Evolutionary conservation across 2,329 filamentous ascomycete species (phyloP).

Genomic region (Aureobasidium sp.): DNA sequence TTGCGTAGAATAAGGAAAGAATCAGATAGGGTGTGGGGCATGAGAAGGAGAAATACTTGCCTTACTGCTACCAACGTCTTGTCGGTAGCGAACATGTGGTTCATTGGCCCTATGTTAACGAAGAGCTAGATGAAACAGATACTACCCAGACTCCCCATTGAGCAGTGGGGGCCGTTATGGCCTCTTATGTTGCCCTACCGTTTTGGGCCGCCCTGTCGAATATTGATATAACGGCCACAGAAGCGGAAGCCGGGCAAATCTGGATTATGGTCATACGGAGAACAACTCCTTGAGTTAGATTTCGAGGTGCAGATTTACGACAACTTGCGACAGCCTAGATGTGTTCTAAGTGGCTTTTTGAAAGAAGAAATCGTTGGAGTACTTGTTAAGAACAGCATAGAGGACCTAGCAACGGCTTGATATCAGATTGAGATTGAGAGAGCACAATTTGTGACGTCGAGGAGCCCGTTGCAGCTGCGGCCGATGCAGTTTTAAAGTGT

Average conservation of each 20-base stretch:
- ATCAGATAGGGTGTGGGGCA: background rate
- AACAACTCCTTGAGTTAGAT: background rate
- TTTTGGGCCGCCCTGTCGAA: background rate
- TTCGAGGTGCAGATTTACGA: background rate
- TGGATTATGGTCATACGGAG: background rate
- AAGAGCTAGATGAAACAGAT: slow-evolving; percentile 3
- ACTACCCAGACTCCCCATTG: background rate
- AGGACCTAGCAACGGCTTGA: background rate
- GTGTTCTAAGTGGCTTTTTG: background rate
- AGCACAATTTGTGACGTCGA: background rate
- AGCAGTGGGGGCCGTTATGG: slow-evolving; percentile 9
- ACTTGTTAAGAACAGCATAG: background rate
- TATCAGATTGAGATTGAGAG: background rate
- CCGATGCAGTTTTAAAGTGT: background rate
- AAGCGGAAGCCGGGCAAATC: background rate
- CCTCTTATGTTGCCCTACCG: slow-evolving; percentile 1
- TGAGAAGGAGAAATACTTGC: background rate
- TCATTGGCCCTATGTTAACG: background rate
- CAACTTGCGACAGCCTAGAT: background rate
- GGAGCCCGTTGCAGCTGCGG: too few species aligned
- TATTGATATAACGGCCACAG: slow-evolving; percentile 8
- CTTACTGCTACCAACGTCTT: background rate
- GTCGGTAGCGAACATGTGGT: background rate
- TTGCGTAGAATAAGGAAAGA: background rate
- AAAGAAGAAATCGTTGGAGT: too few species aligned